Percentiles rank a stretch among this genome's conserved stretches.
These are phyloP conservation scores for Cladosporium halotolerans DNA, from an alignment of 2,329 filamentous ascomycete species.

Conservation along the genomic window DNA sequence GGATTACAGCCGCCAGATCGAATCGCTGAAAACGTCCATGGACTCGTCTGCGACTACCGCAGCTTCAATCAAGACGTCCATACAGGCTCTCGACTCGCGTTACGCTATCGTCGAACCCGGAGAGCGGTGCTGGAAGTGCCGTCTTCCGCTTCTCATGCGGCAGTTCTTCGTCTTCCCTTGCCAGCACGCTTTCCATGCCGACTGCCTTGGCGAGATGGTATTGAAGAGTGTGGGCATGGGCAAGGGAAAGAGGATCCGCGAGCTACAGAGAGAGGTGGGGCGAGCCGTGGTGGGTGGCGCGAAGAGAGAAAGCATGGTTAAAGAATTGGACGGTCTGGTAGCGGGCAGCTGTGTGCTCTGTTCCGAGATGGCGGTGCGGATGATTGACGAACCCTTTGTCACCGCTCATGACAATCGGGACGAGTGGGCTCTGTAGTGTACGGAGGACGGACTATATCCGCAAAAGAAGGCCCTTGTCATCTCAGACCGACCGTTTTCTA, in stretches of 20 bases:
- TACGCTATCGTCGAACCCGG: constrained; percentile 97
- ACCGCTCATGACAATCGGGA: constrained; percentile 62
- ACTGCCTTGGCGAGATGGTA: constrained; percentile 82
- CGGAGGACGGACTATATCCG: neutral
- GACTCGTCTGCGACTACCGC: constrained; percentile 87
- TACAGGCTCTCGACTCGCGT: constrained; percentile 74
- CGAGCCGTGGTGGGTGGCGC: constrained; percentile 55
- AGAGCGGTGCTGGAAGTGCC: constrained; percentile 86
- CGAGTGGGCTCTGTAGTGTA: constrained; percentile 61
- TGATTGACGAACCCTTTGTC: constrained; percentile 90
- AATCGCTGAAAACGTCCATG: constrained; percentile 85
- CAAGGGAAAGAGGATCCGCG: constrained; percentile 71
- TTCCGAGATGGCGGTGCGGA: constrained; percentile 88
- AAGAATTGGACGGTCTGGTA: constrained; percentile 85
- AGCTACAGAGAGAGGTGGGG: constrained; percentile 77
- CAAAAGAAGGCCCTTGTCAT: too few species aligned
- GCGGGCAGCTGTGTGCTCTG: constrained; percentile 89
- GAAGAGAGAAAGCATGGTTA: constrained; percentile 74
- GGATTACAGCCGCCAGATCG: constrained; percentile 87
- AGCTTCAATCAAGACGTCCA: constrained; percentile 83
- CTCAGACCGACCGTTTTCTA: too few species aligned
- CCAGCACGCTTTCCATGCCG: constrained; percentile 95
- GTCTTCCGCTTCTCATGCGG: constrained; percentile 74
- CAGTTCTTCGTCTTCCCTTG: constrained; percentile 99
- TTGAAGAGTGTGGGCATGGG: constrained; percentile 72